Conservation (phyloP, 805 yeast genomes). For the Candida saitoana region DNA sequence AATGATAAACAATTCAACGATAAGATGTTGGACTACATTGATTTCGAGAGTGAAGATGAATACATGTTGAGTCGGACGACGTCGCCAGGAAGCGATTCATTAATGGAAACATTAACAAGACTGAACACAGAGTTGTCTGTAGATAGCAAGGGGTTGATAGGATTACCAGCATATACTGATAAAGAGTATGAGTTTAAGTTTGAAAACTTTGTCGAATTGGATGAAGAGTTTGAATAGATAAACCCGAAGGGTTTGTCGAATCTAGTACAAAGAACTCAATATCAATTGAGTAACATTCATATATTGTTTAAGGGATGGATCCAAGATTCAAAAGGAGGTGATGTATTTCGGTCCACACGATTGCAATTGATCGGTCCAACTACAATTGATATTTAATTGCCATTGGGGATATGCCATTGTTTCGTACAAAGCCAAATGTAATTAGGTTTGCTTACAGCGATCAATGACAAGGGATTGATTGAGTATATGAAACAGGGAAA, state of each 20-base stretch:
- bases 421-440: too few relatives aligned
- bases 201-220: constrained; percentile 8
- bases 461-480: too few relatives aligned
- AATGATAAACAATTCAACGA: constrained; percentile 9
- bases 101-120: constrained; percentile 38
- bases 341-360: too few relatives aligned
- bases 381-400: too few relatives aligned
- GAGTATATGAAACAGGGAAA: too few relatives aligned
- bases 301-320: too few relatives aligned
- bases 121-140: constrained; percentile 39
- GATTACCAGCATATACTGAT: constrained; percentile 28
- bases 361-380: too few relatives aligned
- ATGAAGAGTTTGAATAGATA: background rate
- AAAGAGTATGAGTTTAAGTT: constrained; percentile 18
- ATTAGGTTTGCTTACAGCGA: too few relatives aligned
- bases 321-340: too few relatives aligned
- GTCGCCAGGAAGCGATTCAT: constrained; percentile 32
- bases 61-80: constrained; percentile 29
- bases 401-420: too few relatives aligned
- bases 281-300: too few relatives aligned
- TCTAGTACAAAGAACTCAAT: too few relatives aligned
- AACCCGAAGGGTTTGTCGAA: background rate
- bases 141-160: constrained; percentile 17
- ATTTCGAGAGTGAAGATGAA: constrained; percentile 11
- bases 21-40: constrained; percentile 19